Conservation (phyloP, 2,329 filamentous ascomycete genomes). For the Trichophyton rubrum region DNA sequence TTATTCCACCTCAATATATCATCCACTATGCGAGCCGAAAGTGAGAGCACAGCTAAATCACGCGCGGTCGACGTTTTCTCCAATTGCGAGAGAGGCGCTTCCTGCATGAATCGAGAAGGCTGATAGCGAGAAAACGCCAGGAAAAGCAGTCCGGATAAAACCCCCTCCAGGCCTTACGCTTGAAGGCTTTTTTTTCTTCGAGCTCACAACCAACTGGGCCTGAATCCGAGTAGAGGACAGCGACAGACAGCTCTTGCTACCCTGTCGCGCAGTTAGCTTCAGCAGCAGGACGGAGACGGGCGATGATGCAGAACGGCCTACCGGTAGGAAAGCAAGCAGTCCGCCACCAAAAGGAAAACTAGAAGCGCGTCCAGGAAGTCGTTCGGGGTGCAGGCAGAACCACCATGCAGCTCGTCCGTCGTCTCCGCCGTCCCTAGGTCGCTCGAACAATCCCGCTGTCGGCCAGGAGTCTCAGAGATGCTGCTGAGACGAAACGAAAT, state of each 20-base stretch:
- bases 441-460: too few species aligned
- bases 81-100: not conserved
- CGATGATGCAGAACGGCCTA: not conserved
- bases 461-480: too few species aligned
- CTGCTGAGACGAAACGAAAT: too few species aligned
- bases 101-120: not conserved
- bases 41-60: not conserved
- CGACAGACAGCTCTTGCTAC: not conserved
- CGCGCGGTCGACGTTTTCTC: not conserved
- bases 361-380: not conserved
- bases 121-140: not conserved
- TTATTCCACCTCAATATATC: constrained; percentile 9
- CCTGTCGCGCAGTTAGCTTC: not conserved
- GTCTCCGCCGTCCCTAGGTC: not conserved
- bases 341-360: not conserved
- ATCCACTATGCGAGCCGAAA: not conserved
- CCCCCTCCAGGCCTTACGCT: not conserved
- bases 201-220: not conserved
- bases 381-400: not conserved
- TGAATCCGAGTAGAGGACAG: not conserved
- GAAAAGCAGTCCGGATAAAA: too few species aligned
- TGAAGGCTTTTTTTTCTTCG: not conserved
- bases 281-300: not conserved
- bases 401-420: not conserved
- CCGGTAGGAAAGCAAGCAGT: not conserved